phyloP scores from a whole-genome alignment of 2,329 filamentous ascomycete species.

The Zarea fungicola region DNA sequence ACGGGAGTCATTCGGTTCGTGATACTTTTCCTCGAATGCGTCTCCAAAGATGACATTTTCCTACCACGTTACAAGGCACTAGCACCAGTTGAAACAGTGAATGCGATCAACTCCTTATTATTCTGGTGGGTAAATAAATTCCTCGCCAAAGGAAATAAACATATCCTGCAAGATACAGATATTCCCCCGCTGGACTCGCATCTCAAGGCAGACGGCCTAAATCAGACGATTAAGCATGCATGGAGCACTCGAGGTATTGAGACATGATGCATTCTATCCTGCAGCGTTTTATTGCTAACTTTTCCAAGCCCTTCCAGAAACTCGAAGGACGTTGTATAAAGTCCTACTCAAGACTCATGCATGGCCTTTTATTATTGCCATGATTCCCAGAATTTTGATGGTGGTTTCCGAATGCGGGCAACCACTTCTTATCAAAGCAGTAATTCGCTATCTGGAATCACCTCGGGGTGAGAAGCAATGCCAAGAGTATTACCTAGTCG shows the following conservation, averaged over 20 bases:
- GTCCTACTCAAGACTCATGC: constrained; percentile 1
- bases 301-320: background rate
- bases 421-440: constrained; percentile 32
- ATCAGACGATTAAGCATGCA: background rate
- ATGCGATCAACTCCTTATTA: background rate
- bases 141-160: constrained; percentile 4
- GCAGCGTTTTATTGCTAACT: background rate
- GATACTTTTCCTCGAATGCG: constrained; percentile 6
- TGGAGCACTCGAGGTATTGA: constrained; percentile 3
- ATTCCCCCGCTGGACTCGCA: constrained; percentile 3
- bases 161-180: constrained; percentile 3
- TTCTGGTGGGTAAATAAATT: constrained; percentile 13
- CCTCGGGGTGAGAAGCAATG: constrained; percentile 27
- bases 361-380: constrained; percentile 18
- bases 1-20: background rate
- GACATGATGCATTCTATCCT: background rate
- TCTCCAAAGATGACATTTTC: background rate
- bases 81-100: constrained; percentile 6
- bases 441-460: constrained; percentile 33
- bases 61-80: background rate
- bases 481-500: constrained; percentile 26
- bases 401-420: constrained; percentile 37
- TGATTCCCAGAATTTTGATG: constrained; percentile 32
- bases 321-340: background rate
- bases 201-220: background rate